These are phyloP conservation scores for Cyberlindnera japonica DNA, from an alignment of 805 yeast species.

Conservation along the genomic window DNA sequence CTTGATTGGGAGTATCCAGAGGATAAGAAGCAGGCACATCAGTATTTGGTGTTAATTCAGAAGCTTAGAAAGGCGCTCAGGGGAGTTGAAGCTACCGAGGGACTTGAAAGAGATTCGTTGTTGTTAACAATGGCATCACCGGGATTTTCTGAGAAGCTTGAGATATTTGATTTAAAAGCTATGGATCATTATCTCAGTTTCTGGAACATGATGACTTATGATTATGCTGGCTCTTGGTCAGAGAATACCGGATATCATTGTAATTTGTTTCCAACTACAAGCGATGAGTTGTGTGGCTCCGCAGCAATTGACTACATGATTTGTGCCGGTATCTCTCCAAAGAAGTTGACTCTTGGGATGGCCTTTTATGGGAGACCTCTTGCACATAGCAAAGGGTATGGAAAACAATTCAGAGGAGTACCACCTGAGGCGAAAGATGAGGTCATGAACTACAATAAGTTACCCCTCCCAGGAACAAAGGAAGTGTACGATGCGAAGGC, in stretches of 20 bases:
- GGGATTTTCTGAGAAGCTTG: constrained; percentile 46
- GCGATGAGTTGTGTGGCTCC: constrained; percentile 41
- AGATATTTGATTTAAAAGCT: constrained; percentile 41
- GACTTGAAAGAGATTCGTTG: constrained; percentile 29
- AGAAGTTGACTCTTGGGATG: constrained; percentile 74
- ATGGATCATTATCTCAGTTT: constrained; percentile 58
- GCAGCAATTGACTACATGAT: constrained; percentile 45
- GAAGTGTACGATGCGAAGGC: constrained; percentile 51
- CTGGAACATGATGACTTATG: constrained; percentile 93
- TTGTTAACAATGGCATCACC: constrained; percentile 76
- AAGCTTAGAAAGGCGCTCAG: constrained; percentile 39
- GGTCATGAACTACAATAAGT: constrained; percentile 49
- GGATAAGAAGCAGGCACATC: constrained; percentile 39
- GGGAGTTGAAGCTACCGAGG: constrained; percentile 31
- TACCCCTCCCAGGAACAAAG: constrained; percentile 42
- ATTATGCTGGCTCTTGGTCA: constrained; percentile 80
- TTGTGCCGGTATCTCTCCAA: constrained; percentile 37
- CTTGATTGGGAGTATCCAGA: constrained; percentile 93
- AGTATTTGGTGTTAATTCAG: constrained; percentile 41
- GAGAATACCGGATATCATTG: constrained; percentile 60
- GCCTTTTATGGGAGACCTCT: constrained; percentile 77
- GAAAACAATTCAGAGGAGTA: constrained; percentile 38
- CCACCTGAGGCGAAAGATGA: constrained; percentile 28
- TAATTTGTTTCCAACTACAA: constrained; percentile 52
- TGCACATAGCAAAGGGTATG: constrained; percentile 38